Base-by-base conservation (phyloP, 352 stramenopile genomes). In the Phytophthora megakarya region DNA sequence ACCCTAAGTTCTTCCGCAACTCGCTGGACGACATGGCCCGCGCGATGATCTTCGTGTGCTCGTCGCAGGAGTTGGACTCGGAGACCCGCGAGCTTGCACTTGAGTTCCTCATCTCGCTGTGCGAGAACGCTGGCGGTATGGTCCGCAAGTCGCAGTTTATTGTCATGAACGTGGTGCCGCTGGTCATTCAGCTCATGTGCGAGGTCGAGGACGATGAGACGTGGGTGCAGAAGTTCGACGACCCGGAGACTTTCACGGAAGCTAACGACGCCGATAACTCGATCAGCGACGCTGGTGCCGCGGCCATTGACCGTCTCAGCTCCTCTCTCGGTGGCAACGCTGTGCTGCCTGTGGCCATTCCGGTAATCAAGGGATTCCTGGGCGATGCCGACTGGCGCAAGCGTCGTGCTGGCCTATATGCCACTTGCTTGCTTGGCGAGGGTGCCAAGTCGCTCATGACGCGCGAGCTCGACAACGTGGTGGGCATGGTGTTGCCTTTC, bases 1-100 rank as follows among this genome's bases (percentile, higher is more conserved):
- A 95, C 64, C 84, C 87, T 16, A 90, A 86, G 55, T 93, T 95
- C 70, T 93, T 95, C 70, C 79, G 82, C 66, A 72, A 74, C 46
- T 65, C 80, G 45, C 65, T 93, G 50, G 83, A 91, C 52, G 78
- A 88, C 46, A 76, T 92, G 28, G 78, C 74, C 19, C 81, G 82
- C 38, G 87, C 84, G 22, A 94, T 96, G 84, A 76, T 96, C 69
- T 86, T 89, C 50, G 76, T 94, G 56, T 80, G 75, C 46, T 84
- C 80, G 40, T 70, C 81, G 23, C 79, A 89, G 49, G 64, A 75
- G 26, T 60, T 94, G 7, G 85, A 92, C 59, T 61, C 72, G 11
- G 87, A 94, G 47, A 92, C 84, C 13, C 85, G 87, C 39, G 81
- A 92, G 46, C 76, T 96, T 18, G 84, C 82, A 16, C 76, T 94